Evolutionary conservation across 768 basidiomycete genomes (phyloP).

Genomic region (Lactarius vividus): DNA sequence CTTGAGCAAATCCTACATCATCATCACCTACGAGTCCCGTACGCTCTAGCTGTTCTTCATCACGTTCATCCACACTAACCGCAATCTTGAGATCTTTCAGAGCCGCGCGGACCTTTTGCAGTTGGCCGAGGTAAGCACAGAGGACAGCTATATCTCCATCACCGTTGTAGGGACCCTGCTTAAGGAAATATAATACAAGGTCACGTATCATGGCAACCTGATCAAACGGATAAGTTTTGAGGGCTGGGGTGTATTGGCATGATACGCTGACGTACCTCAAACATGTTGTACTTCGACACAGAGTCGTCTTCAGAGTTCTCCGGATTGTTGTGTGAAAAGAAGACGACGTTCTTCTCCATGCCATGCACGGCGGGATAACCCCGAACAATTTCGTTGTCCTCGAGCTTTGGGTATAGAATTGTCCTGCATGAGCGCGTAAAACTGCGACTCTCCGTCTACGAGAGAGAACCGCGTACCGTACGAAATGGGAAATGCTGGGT

Average conservation of each 20-base stretch:
- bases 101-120: constrained; percentile 44
- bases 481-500: constrained; percentile 60
- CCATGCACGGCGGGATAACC: constrained; percentile 58
- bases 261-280: constrained; percentile 48
- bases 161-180: constrained; percentile 47
- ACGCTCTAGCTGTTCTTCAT: constrained; percentile 57
- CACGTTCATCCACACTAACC: constrained; percentile 66
- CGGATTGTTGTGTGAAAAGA: constrained; percentile 57
- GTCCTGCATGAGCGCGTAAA: constrained; percentile 35
- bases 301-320: constrained; percentile 66
- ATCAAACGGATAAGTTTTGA: not conserved
- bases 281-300: constrained; percentile 61
- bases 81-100: constrained; percentile 46
- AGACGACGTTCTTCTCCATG: constrained; percentile 62
- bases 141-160: constrained; percentile 54
- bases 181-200: constrained; percentile 52
- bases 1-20: constrained; percentile 40
- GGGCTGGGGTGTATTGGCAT: not conserved
- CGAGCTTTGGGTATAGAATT: constrained; percentile 58
- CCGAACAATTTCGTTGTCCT: constrained; percentile 54
- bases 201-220: constrained; percentile 49
- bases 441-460: not conserved
- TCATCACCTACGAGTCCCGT: constrained; percentile 45
- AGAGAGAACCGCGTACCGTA: constrained; percentile 41
- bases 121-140: constrained; percentile 52